Percentiles rank a stretch among this genome's conserved stretches.
Conservation (phyloP, 805 yeast genomes). For the Jamesozyma gamospora region DNA sequence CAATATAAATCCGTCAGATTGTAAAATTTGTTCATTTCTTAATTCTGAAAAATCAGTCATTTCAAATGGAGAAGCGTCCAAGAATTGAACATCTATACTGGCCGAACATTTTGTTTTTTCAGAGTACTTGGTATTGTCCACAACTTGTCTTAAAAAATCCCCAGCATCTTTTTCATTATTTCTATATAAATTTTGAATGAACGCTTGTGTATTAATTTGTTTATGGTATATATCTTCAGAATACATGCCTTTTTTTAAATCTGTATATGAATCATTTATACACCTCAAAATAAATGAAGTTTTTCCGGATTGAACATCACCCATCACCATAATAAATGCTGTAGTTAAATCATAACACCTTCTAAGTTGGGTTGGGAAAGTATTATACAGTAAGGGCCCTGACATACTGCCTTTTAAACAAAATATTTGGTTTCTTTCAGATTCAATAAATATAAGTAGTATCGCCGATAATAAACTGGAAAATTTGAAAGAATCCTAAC, state of each 20-base stretch:
- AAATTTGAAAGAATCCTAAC: too few relatives aligned
- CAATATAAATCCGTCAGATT: conserved; percentile 24
- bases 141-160: not conserved
- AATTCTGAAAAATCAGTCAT: conserved; percentile 18
- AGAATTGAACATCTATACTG: conserved; percentile 14
- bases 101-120: conserved; percentile 1
- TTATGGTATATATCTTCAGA: conserved; percentile 15
- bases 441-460: too few relatives aligned
- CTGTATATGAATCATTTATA: conserved; percentile 9
- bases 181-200: not conserved
- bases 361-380: conserved; percentile 4
- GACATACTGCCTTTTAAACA: too few relatives aligned
- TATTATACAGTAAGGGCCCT: conserved; percentile 7
- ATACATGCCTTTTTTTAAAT: conserved; percentile 2
- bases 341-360: conserved; percentile 14
- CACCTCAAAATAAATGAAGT: conserved; percentile 19
- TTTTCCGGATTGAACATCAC: conserved; percentile 19
- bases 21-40: conserved; percentile 17
- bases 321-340: conserved; percentile 20
- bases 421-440: too few relatives aligned
- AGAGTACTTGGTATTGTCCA: not conserved
- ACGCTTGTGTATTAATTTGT: conserved; percentile 1
- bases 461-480: too few relatives aligned
- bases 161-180: not conserved
- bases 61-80: conserved; percentile 16